Evolutionary conservation across 768 basidiomycete species (phyloP).

Genomic region (Kwoniella europaea): DNA sequence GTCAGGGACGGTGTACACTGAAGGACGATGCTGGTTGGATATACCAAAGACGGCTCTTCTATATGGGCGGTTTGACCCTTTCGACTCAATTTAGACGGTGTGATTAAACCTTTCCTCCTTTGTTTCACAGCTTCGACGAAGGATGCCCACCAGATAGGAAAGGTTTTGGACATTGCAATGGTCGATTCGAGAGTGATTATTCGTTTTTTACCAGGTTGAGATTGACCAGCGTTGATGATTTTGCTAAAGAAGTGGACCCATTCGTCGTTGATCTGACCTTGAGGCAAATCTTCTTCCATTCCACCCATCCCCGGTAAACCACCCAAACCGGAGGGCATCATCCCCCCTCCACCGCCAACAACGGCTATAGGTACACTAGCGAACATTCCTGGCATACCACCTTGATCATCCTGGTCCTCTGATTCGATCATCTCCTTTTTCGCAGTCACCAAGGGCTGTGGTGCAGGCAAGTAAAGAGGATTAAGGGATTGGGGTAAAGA

Average conservation of each 20-base stretch:
- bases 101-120: constrained; percentile 65
- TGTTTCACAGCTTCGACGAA: constrained; percentile 78
- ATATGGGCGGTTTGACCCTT: constrained; percentile 14
- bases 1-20: constrained; percentile 82
- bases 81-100: constrained; percentile 62
- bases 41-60: constrained; percentile 37
- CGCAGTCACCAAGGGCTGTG: constrained; percentile 58
- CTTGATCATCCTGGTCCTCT: constrained; percentile 63
- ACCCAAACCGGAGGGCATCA: constrained; percentile 11
- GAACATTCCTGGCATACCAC: constrained; percentile 48
- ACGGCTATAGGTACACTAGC: constrained; percentile 39
- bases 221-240: constrained; percentile 36
- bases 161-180: constrained; percentile 72
- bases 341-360: constrained; percentile 18
- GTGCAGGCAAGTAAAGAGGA: constrained; percentile 64
- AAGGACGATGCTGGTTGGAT: constrained; percentile 80
- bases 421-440: constrained; percentile 44
- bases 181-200: constrained; percentile 85
- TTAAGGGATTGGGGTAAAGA: constrained; percentile 8
- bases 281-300: constrained; percentile 16
- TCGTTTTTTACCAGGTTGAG: constrained; percentile 62
- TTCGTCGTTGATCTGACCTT: constrained; percentile 62
- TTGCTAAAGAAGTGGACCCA: constrained; percentile 52
- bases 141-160: constrained; percentile 78
- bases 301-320: constrained; percentile 16